phyloP scores from a whole-genome alignment of 495 filamentous ascomycete species.

The Lophiotrema nucula region DNA sequence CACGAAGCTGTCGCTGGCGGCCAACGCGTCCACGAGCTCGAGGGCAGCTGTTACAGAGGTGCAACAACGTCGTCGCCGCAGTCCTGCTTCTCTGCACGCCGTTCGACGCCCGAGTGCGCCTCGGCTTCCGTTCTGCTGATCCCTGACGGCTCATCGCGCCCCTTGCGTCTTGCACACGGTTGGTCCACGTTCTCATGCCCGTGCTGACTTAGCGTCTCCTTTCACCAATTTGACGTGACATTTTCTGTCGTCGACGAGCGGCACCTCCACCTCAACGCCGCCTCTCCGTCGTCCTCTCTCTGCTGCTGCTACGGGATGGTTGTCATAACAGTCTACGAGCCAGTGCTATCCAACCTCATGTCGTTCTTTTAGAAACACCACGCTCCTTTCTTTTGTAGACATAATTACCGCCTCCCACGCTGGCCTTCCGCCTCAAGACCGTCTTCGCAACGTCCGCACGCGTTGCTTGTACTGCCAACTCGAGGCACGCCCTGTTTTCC shows the following conservation, averaged over 20 bases:
- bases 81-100: neutral
- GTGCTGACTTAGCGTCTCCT: slow-evolving; percentile 20
- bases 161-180: neutral
- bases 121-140: neutral
- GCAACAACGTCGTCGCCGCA: neutral
- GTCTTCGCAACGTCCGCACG: slow-evolving; percentile 29
- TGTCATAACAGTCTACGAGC: slow-evolving; percentile 12
- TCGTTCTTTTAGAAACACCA: slow-evolving; percentile 34
- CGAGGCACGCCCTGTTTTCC: slow-evolving; percentile 11
- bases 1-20: neutral
- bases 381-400: slow-evolving; percentile 34
- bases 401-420: slow-evolving; percentile 24
- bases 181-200: neutral
- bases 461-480: slow-evolving; percentile 21
- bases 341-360: slow-evolving; percentile 29
- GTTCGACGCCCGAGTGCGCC: neutral
- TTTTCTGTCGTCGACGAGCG: slow-evolving; percentile 1
- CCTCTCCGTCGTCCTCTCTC: slow-evolving; percentile 12
- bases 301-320: slow-evolving; percentile 29
- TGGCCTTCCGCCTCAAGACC: slow-evolving; percentile 27
- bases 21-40: neutral
- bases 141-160: too few species aligned
- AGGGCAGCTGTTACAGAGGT: neutral
- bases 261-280: slow-evolving; percentile 23
- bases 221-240: neutral